These are phyloP conservation scores for Paspalum notatum DNA, from an alignment of 176 grass and related monocot species.

Conservation along the genomic window DNA sequence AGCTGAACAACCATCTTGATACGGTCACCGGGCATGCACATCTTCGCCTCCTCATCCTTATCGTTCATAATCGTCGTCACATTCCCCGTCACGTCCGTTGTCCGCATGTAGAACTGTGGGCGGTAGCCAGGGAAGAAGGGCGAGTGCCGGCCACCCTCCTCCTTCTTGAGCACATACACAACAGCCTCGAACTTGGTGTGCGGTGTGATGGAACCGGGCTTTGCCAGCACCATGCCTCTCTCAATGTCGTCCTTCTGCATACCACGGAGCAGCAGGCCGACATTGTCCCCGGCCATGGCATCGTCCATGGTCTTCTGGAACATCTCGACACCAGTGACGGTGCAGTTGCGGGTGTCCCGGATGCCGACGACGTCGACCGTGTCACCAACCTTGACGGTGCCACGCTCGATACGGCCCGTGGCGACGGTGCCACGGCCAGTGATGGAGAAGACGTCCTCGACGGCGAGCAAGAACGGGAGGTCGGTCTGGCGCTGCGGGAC, in stretches of 20 bases:
- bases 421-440: constrained; percentile 84
- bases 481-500: constrained; percentile 84
- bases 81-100: constrained; percentile 78
- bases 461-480: constrained; percentile 83
- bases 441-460: constrained; percentile 97
- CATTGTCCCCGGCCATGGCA: constrained; percentile 91
- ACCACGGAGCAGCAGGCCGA: constrained; percentile 73
- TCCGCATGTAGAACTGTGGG: constrained; percentile 93
- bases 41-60: constrained; percentile 96
- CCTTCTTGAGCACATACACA: constrained; percentile 91
- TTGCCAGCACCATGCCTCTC: constrained; percentile 85
- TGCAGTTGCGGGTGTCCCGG: constrained; percentile 71
- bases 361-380: constrained; percentile 73
- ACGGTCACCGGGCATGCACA: constrained; percentile 88
- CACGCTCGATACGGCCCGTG: constrained; percentile 91
- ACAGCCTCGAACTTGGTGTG: constrained; percentile 91
- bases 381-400: constrained; percentile 78
- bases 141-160: constrained; percentile 88
- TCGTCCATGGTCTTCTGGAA: constrained; percentile 94
- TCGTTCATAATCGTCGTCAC: constrained; percentile 85
- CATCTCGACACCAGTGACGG: constrained; percentile 93
- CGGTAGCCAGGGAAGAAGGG: constrained; percentile 87
- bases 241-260: constrained; percentile 80
- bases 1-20: constrained; percentile 91
- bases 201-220: constrained; percentile 73